Evolutionary conservation across 2,329 filamentous ascomycete genomes (phyloP).

Genomic region (Hymenoscyphus infarciens): DNA sequence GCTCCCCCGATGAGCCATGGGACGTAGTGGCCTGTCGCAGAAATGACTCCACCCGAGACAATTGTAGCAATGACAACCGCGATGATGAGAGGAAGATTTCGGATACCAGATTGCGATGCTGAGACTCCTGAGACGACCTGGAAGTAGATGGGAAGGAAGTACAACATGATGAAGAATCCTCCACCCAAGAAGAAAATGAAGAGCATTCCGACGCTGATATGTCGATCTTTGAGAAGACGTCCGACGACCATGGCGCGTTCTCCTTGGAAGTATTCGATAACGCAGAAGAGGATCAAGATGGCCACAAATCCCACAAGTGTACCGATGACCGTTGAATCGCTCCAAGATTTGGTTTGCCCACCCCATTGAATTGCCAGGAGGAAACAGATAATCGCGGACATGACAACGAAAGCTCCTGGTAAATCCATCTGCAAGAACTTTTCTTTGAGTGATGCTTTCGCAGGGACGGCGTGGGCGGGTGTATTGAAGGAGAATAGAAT

Average conservation of each 20-base stretch:
- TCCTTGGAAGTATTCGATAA: constrained; percentile 42
- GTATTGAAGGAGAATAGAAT: constrained; percentile 44
- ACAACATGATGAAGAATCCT: constrained; percentile 44
- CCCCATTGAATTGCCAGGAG: constrained; percentile 49
- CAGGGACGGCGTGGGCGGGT: constrained; percentile 39
- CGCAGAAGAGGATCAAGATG: constrained; percentile 36
- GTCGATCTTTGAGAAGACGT: constrained; percentile 42
- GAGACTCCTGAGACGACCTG: constrained; percentile 40
- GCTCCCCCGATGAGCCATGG: constrained; percentile 36
- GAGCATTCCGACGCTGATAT: constrained; percentile 42
- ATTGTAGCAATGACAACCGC: constrained; percentile 36
- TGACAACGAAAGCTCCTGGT: constrained; percentile 43
- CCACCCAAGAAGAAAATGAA: constrained; percentile 44
- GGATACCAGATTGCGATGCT: constrained; percentile 35
- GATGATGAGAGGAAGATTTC: constrained; percentile 40
- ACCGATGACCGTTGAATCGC: constrained; percentile 40
- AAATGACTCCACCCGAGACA: constrained; percentile 35
- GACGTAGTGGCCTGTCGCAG: constrained; percentile 36
- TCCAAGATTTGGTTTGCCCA: constrained; percentile 44
- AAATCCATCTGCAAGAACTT: constrained; percentile 49
- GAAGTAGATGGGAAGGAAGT: constrained; percentile 51
- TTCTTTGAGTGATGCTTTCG: constrained; percentile 38
- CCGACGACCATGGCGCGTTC: constrained; percentile 49
- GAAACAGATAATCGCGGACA: constrained; percentile 43
- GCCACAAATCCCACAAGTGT: constrained; percentile 40